These are phyloP conservation scores for Gautieria morchelliformis DNA, from an alignment of 768 basidiomycete species.

Conservation along the genomic window DNA sequence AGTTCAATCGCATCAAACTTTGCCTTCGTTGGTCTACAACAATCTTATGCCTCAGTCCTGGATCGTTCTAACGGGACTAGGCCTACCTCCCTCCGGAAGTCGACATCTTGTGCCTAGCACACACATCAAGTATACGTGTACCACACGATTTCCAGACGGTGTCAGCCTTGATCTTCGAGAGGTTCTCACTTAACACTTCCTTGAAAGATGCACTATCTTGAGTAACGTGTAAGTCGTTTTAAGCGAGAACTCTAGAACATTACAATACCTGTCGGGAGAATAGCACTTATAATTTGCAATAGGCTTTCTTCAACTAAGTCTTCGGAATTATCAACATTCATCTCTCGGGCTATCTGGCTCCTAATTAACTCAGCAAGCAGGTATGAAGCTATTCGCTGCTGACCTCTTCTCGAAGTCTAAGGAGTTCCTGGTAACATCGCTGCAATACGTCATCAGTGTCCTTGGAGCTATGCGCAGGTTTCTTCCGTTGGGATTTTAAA, in stretches of 20 bases:
- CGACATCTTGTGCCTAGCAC: constrained; percentile 7
- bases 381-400: not conserved
- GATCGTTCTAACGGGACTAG: not conserved
- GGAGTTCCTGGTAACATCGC: constrained; percentile 10
- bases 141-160: constrained; percentile 11
- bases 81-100: not conserved
- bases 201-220: constrained; percentile 8
- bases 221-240: not conserved
- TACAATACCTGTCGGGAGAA: constrained; percentile 9
- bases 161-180: constrained; percentile 4
- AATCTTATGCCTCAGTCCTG: not conserved
- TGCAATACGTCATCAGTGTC: not conserved
- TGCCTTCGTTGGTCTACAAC: not conserved
- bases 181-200: constrained; percentile 4
- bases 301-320: constrained; percentile 8
- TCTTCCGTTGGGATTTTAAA: not conserved
- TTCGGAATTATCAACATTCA: not conserved
- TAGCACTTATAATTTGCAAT: constrained; percentile 9
- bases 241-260: not conserved
- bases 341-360: constrained; percentile 5
- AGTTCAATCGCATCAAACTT: constrained; percentile 2
- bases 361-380: not conserved
- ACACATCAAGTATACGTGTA: constrained; percentile 9
- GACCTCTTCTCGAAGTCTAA: constrained; percentile 4
- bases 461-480: not conserved